Evolutionary conservation across 306 rosid species (phyloP).

Genomic region (Urtica urens): DNA sequence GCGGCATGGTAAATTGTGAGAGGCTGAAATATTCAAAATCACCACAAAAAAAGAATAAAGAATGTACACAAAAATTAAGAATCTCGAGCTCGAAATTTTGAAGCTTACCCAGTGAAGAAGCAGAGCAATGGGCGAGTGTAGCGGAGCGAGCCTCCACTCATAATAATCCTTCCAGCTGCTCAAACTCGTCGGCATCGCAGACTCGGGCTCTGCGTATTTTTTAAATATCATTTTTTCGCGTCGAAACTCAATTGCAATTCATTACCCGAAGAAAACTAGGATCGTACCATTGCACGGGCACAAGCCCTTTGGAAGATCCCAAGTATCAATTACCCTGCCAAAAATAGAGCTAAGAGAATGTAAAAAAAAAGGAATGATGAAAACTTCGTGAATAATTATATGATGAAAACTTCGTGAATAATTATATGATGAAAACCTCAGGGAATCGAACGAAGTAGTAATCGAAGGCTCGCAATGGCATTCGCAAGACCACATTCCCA

Average conservation of each 20-base stretch:
- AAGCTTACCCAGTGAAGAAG: slow-evolving; percentile 84
- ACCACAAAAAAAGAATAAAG: too few relatives aligned
- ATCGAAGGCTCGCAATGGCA: slow-evolving; percentile 50
- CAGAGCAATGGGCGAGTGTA: slow-evolving; percentile 69
- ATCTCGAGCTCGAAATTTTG: slow-evolving; percentile 1
- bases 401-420: too few relatives aligned
- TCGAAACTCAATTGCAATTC: too few relatives aligned
- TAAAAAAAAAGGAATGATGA: too few relatives aligned
- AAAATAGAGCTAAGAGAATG: slow-evolving; percentile 1
- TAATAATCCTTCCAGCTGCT: slow-evolving; percentile 65
- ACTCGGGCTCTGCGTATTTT: slow-evolving; percentile 51
- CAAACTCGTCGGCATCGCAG: slow-evolving; percentile 31
- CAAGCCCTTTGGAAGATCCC: slow-evolving; percentile 49
- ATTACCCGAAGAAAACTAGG: slow-evolving; percentile 13
- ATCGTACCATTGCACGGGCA: slow-evolving; percentile 71
- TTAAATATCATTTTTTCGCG: too few relatives aligned
- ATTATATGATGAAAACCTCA: slow-evolving; percentile 33
- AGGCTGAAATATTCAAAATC: slow-evolving; percentile 40
- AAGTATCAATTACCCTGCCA: slow-evolving; percentile 43
- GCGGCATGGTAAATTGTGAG: slow-evolving; percentile 61
- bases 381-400: too few relatives aligned
- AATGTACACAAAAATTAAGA: neutral
- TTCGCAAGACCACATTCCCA: slow-evolving; percentile 75
- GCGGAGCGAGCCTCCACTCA: slow-evolving; percentile 71
- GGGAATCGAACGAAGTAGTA: slow-evolving; percentile 27